Base-by-base conservation (phyloP, 768 basidiomycete species). In the Trametes villosa region DNA sequence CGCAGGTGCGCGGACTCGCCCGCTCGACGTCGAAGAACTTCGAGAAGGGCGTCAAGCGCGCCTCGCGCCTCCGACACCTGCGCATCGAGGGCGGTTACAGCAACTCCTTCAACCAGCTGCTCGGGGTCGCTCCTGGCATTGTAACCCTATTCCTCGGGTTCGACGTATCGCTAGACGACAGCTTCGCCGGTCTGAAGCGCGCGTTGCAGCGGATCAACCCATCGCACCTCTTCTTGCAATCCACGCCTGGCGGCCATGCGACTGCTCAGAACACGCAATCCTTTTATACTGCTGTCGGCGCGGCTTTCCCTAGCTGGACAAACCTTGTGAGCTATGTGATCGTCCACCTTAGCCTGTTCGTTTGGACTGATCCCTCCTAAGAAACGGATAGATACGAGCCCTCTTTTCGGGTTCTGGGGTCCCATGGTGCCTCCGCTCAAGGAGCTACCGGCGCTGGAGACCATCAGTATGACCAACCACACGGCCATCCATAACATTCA, bases 371-470 rank as follows among this genome's bases (percentile, higher is more conserved):
- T 17, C 4, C 9, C 9, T 29, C 22, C 24, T 18, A 9, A 29
- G 57, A 34, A 27, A 15, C 40, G 57, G 9, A 44, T 59, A 20
- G 57, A 59, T 27, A 27, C 50, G 33, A 34, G 57, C 11, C 57
- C 49, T 6, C 18, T 13, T 3, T 52, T 59, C 18, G 15, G 15
- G 4, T 33, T 36, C 24, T 4, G 17, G 9, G 15, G 20, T 0
- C 9, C 22, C 15, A 18, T 59, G 1, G 15, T n/a, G 9, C 9
- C 40, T 12, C 13, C n/a, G 4, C 31, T 59, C 4, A 5, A 1
- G 9, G 11, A 33, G 15, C 42, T 59, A 11, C 41, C 49, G 17
- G 20, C 40, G 2, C n/a, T 59, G 7, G 49, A 58, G 18, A 34
- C 45, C 42, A n/a, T 52, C 17, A 59, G 49, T 31, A 45, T 42